These are phyloP conservation scores for Rubia balearica DNA, from an alignment of 305 asterid species.

Conservation along the genomic window DNA sequence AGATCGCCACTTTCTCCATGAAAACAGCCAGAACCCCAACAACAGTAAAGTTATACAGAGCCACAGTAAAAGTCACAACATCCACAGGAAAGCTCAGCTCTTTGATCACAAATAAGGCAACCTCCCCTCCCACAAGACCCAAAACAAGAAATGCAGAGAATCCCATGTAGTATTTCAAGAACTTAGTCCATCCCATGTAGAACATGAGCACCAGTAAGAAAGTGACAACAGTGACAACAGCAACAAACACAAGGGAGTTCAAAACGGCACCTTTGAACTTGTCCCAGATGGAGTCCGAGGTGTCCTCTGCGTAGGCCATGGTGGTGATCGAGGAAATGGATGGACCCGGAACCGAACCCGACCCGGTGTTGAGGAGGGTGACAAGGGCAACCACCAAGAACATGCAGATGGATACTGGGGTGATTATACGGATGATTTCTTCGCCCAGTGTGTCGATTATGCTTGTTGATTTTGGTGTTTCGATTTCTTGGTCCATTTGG, in stretches of 20 bases:
- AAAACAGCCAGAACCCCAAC: slow-evolving; percentile 78
- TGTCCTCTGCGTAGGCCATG: slow-evolving; percentile 60
- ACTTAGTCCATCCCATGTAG: slow-evolving; percentile 76
- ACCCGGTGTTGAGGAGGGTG: slow-evolving; percentile 45
- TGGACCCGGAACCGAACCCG: slow-evolving; percentile 31
- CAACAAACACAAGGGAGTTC: slow-evolving; percentile 76
- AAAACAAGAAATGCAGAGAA: slow-evolving; percentile 89
- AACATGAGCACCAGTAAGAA: slow-evolving; percentile 79
- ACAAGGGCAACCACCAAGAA: slow-evolving; percentile 69
- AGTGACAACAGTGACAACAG: slow-evolving; percentile 67
- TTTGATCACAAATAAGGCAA: slow-evolving; percentile 48
- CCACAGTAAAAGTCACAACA: slow-evolving; percentile 49
- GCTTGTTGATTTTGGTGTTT: slow-evolving; percentile 39
- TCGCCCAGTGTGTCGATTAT: slow-evolving; percentile 75
- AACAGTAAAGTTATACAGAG: slow-evolving; percentile 69
- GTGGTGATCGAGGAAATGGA: slow-evolving; percentile 65
- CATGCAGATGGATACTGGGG: slow-evolving; percentile 95
- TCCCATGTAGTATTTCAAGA: slow-evolving; percentile 97
- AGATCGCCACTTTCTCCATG: slow-evolving; percentile 61
- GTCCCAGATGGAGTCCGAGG: slow-evolving; percentile 84
- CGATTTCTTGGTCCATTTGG: slow-evolving; percentile 7
- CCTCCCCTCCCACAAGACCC: slow-evolving; percentile 89
- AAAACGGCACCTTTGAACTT: slow-evolving; percentile 91
- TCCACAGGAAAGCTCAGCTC: slow-evolving; percentile 59
- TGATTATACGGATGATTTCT: slow-evolving; percentile 77